These are phyloP conservation scores for Elaphomyces granulatus DNA, from an alignment of 495 filamentous ascomycete genomes.

Conservation along the genomic window DNA sequence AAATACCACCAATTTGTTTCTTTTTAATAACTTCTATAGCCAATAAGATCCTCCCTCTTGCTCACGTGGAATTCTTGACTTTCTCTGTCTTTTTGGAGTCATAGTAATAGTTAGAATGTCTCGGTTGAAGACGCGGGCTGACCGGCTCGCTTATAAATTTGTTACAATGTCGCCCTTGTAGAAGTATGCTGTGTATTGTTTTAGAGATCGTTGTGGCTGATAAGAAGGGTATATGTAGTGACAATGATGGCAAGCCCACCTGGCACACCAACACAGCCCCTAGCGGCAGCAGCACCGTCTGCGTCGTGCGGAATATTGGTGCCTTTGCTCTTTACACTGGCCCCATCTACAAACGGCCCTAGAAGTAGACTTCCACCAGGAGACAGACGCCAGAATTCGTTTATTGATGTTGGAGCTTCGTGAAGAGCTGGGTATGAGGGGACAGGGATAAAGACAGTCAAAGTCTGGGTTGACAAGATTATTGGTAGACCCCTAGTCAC, in stretches of 20 bases:
- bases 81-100: too few relatives aligned
- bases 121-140: too few relatives aligned
- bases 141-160: too few relatives aligned
- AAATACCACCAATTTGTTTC: too few relatives aligned
- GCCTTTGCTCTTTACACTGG: constrained; percentile 16
- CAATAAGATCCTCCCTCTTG: too few relatives aligned
- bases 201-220: constrained; percentile 5
- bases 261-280: constrained; percentile 11
- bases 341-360: background rate
- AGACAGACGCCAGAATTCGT: background rate
- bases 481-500: background rate
- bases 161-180: too few relatives aligned
- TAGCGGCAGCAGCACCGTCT: constrained; percentile 6
- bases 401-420: background rate
- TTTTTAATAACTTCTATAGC: too few relatives aligned
- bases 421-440: background rate
- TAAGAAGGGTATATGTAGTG: constrained; percentile 5
- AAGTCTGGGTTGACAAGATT: too few relatives aligned
- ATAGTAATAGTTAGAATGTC: too few relatives aligned
- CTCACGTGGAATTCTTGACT: too few relatives aligned
- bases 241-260: constrained; percentile 7
- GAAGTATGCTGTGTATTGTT: too few relatives aligned
- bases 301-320: constrained; percentile 15
- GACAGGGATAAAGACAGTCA: background rate
- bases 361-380: background rate